Percentiles rank a stretch among this genome's conserved stretches.
Evolutionary conservation across 305 asterid species (phyloP).

Genomic region (Rubia balearica): DNA sequence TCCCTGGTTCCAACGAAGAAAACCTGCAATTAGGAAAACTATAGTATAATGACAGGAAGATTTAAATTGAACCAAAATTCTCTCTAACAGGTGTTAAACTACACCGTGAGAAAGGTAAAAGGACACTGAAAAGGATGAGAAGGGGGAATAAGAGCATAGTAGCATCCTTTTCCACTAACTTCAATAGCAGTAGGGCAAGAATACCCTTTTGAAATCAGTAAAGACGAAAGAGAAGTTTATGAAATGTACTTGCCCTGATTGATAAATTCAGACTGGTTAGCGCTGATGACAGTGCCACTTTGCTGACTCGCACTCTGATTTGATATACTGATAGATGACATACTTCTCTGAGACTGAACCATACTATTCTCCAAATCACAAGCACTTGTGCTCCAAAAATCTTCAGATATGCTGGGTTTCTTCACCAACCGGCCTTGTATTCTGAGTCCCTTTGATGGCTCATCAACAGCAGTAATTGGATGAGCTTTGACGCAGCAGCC

Average conservation of each 20-base stretch:
- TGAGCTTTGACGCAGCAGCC: conserved; percentile 61
- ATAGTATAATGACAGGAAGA: background rate
- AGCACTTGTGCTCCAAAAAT: conserved; percentile 85
- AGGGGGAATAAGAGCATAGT: background rate
- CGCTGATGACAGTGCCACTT: conserved; percentile 35
- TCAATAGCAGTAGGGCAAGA: background rate
- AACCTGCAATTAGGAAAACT: conserved; percentile 35
- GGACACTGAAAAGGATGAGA: too few species aligned
- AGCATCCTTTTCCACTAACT: background rate
- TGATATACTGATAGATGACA: conserved; percentile 58
- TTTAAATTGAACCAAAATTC: background rate
- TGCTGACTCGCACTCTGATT: conserved; percentile 43
- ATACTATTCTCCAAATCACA: conserved; percentile 55
- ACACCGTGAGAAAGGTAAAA: background rate
- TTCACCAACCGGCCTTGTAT: conserved; percentile 62
- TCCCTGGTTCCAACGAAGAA: conserved; percentile 53
- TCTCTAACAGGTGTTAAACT: background rate
- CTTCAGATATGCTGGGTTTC: conserved; percentile 55
- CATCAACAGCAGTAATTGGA: conserved; percentile 59
- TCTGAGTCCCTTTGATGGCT: conserved; percentile 64
- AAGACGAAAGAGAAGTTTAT: background rate
- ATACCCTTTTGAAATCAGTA: background rate
- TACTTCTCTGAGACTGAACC: conserved; percentile 67
- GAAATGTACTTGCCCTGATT: conserved; percentile 49
- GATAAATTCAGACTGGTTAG: conserved; percentile 50